Evolutionary conservation across 305 asterid genomes (phyloP).

Genomic region (Solanum chacoense): DNA sequence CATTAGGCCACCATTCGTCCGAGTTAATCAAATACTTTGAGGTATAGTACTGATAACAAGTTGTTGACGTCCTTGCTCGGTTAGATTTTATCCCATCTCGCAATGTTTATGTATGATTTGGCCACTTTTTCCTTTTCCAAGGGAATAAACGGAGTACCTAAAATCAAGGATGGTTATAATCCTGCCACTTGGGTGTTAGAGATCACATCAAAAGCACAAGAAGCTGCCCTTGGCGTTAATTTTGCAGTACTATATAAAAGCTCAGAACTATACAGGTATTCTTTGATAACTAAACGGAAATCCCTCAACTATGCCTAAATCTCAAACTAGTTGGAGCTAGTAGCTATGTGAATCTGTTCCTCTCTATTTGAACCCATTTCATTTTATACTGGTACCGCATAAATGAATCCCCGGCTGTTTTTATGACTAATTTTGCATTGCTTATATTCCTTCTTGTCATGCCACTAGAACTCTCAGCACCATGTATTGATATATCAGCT

Average conservation of each 20-base stretch:
- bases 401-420: background rate
- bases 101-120: background rate
- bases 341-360: background rate
- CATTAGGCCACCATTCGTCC: constrained; percentile 4
- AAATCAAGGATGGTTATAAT: constrained; percentile 7
- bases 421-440: background rate
- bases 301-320: background rate
- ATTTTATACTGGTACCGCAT: background rate
- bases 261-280: constrained; percentile 8
- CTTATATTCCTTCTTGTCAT: background rate
- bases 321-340: background rate
- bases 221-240: background rate
- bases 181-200: constrained; percentile 11
- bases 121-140: background rate
- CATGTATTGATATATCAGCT: background rate
- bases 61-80: background rate
- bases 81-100: background rate
- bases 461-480: background rate
- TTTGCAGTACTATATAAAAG: background rate
- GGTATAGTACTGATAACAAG: background rate
- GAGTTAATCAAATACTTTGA: constrained; percentile 1
- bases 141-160: constrained; percentile 2
- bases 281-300: background rate
- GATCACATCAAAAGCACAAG: constrained; percentile 6
- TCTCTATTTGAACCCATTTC: background rate